phyloP scores from a whole-genome alignment of 768 basidiomycete species.

The Termitomyces eurrhizus region DNA sequence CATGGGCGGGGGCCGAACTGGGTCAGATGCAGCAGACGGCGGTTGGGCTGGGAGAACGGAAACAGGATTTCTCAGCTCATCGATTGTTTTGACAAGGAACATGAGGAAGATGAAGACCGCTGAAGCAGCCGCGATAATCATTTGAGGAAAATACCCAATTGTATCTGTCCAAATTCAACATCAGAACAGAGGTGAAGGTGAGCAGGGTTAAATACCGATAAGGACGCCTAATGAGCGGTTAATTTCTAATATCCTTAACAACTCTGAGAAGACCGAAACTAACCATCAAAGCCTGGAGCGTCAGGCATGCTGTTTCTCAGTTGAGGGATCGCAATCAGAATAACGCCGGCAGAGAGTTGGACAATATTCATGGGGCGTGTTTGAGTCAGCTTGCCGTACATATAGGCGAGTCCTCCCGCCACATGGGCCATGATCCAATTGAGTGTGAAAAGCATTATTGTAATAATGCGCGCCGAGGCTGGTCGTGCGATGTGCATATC shows the following conservation, averaged over 20 bases:
- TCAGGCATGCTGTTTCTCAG: not conserved
- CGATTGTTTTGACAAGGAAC: constrained; percentile 26
- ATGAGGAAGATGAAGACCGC: constrained; percentile 38
- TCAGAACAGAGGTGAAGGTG: not conserved
- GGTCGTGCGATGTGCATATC: not conserved
- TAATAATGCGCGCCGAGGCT: constrained; percentile 22
- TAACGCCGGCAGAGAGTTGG: not conserved
- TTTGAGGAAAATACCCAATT: constrained; percentile 56
- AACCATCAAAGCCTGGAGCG: not conserved
- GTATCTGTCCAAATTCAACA: constrained; percentile 28
- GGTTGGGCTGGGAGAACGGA: not conserved
- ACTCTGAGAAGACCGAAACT: not conserved
- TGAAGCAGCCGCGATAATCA: constrained; percentile 42
- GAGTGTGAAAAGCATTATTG: constrained; percentile 41
- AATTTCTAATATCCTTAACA: too few relatives aligned
- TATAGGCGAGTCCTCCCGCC: constrained; percentile 39
- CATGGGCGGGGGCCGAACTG: constrained; percentile 24
- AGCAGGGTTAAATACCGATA: not conserved
- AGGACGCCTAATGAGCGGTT: not conserved
- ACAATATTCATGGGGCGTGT: not conserved
- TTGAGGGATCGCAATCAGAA: not conserved
- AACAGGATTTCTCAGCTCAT: not conserved
- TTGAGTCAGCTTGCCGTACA: constrained; percentile 29
- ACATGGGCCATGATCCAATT: constrained; percentile 57
- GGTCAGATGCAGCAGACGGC: not conserved